Base-by-base conservation (phyloP, 345 rosid genomes). In the Brassica juncea region DNA sequence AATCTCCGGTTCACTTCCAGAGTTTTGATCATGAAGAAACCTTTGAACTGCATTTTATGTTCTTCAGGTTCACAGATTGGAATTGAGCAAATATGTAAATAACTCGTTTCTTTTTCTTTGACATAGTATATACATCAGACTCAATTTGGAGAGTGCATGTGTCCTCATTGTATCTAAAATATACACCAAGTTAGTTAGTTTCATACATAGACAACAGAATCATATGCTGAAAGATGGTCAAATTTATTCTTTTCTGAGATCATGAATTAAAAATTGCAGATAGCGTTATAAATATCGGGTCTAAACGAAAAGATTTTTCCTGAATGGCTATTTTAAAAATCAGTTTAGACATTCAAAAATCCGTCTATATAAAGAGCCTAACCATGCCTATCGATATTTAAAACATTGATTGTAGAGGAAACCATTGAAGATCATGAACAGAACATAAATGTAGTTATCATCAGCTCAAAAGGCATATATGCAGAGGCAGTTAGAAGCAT, bases 21-120 rank as follows among this genome's bases (percentile, higher is more conserved):
- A 75, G 75, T 58, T 73, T 82, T 87, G 81, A 75, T 73, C 77
- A 57, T 80, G 66, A 77, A 70, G 76, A 54, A 39, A 66, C 44
- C 66, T 27, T 39, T 64, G 66, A 58, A 54, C 82, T 67, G 55
- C 86, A 66, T 77, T 86, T 74, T 89, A 84, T 83, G 77, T 64
- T 66, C 61, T 70, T 77, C 83, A 77, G 71, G 75, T 75, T 81
- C 82, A 81, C 86, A 39, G 62, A 66, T 80, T 69, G 82, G 73
- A 76, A 84, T 68, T 44, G 55, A 16, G 76, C 60, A 8, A 16
- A 66, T 58, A 73, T 87, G 90, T 88, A 84, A 74, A 86, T 87
- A 86, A 81, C 80, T 63, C 62, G 0, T 62, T 21, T 70, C 49
- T 64, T 74, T 49, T 76, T 75, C 19, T 19, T 19, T 19, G 19